A percentile compares a stretch with the other conserved stretches of the same genome.
These are phyloP conservation scores for Syzygium jambos DNA, from an alignment of 345 rosid genomes.

Conservation along the genomic window DNA sequence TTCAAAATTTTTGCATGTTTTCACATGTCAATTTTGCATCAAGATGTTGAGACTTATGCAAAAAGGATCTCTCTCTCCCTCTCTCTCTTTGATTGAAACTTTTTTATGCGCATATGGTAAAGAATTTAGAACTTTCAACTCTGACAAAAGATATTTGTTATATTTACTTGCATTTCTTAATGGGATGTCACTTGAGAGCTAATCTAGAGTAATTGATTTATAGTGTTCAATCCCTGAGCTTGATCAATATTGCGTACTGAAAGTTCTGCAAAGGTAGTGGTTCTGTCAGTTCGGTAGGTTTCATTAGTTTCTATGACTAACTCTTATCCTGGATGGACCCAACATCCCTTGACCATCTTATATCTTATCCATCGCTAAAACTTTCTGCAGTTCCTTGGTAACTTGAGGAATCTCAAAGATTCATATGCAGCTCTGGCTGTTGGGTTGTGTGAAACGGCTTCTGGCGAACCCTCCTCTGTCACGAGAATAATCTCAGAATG, in stretches of 20 bases:
- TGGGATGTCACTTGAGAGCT: not conserved
- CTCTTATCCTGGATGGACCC: not conserved
- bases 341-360: not conserved
- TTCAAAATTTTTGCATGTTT: not conserved
- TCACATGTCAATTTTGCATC: not conserved
- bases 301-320: not conserved
- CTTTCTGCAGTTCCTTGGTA: slow-evolving; percentile 70
- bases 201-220: not conserved
- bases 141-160: not conserved
- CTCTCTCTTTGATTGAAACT: not conserved
- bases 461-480: slow-evolving; percentile 87
- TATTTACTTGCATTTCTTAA: not conserved
- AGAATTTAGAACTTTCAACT: not conserved
- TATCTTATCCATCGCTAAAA: not conserved
- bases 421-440: slow-evolving; percentile 86
- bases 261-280: not conserved
- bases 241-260: not conserved
- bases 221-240: not conserved
- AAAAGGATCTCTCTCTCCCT: too few relatives aligned
- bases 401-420: slow-evolving; percentile 91
- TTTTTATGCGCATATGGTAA: not conserved
- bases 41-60: not conserved
- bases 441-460: slow-evolving; percentile 71
- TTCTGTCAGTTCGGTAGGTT: not conserved
- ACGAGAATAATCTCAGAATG: slow-evolving; percentile 84